Evolutionary conservation across 805 yeast species (phyloP), one percentile per base, ranked within the genome.

Genomic region (Cyberlindnera japonica): DNA sequence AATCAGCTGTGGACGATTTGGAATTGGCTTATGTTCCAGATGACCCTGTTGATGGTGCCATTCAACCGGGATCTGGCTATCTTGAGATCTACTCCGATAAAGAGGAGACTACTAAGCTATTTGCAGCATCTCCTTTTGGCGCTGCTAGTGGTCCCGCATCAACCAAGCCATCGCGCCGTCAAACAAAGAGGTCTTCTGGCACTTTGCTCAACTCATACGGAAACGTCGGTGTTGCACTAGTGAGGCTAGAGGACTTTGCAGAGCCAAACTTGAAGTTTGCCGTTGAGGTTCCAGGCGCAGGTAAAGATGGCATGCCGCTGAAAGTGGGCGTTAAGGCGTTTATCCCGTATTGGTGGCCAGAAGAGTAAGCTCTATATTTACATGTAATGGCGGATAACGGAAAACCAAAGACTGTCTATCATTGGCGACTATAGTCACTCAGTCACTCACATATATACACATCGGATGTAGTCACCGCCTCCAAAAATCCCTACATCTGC

Each of bases 311-410:
- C 28, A 48, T 49, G 28, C 26, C 40, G 2, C 32, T 57, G 12
- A 55, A 54, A 31, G 52, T 79, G 7, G 71, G 71, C 2, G 62
- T 81, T 18, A 69, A 71, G 49, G 84, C 79, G 0, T 68, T 65
- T 43, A 63, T 65, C 6, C 93, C 95, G 0, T 79, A 72, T 36
- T 84, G 91, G 90, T 84, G 91, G 89, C 89, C 89, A 0, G 52
- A 48, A 32, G 42, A 38, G 13, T 40, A 20, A 29, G 28, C 28
- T 15, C 28, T 25, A 25, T 12, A 9, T 11, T 6, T 15, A 15
- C 32, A 28, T 20, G 34, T 31, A 24, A 31, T 19, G 25, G 10
- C 20, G 6, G 6, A 15, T 15, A 28, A 13, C n/a, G n/a, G n/a
- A n/a, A n/a, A n/a, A n/a, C n/a, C n/a, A n/a, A n/a, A n/a, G n/a